Evolutionary conservation across 257 asterid genomes (phyloP).

Genomic region (Solanum etuberosum): DNA sequence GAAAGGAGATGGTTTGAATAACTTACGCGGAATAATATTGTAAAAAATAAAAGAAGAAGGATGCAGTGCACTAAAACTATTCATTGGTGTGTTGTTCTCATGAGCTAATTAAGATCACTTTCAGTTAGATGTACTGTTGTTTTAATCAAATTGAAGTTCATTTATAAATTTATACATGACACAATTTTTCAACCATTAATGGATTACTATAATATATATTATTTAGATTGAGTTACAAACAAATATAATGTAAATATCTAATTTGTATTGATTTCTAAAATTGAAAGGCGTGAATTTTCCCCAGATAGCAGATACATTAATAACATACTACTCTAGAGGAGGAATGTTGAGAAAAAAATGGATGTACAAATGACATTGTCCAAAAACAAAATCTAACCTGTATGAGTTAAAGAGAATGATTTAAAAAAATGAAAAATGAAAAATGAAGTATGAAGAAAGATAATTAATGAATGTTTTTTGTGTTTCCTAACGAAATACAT

Average conservation of each 20-base stretch:
- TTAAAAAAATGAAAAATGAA: neutral
- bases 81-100: neutral
- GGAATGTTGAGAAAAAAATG: neutral
- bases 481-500: neutral
- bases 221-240: neutral
- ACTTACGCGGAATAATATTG: neutral
- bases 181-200: neutral
- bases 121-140: neutral
- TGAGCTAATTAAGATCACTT: neutral
- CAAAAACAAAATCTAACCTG: neutral
- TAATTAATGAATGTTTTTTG: neutral
- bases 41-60: neutral
- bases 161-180: neutral
- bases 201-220: neutral
- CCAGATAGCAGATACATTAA: neutral
- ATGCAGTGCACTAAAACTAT: neutral
- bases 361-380: neutral
- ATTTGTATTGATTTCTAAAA: neutral
- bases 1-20: neutral
- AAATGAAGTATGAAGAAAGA: neutral
- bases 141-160: neutral
- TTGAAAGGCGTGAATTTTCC: neutral
- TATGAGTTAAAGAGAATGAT: neutral
- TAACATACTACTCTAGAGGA: neutral
- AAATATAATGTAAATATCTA: neutral